Evolutionary conservation across 495 filamentous ascomycete species (phyloP).

Genomic region (Xanthoparmelia taractica): DNA sequence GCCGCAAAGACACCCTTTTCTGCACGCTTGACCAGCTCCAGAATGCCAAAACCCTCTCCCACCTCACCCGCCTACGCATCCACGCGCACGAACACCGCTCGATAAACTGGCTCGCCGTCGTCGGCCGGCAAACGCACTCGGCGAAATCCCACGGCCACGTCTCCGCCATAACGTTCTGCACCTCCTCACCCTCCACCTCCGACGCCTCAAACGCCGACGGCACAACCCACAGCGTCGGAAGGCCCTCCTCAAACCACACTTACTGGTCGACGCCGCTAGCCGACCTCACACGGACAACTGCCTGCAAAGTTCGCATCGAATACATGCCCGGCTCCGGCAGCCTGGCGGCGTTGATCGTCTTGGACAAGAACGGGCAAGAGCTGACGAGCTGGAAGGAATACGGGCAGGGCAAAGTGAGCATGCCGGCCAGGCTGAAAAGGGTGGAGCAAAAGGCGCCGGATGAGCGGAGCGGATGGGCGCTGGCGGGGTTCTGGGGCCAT

Average conservation of each 20-base stretch:
- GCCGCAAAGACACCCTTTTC: slow-evolving; percentile 9
- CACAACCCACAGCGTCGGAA: background rate
- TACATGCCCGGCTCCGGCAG: slow-evolving; percentile 3
- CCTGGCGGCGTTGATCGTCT: slow-evolving; percentile 4
- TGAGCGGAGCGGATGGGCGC: background rate
- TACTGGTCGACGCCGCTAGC: slow-evolving; percentile 11
- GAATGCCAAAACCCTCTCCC: background rate
- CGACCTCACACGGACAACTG: slow-evolving; percentile 1
- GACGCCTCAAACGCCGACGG: background rate
- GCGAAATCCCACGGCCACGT: slow-evolving; percentile 3
- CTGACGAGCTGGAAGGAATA: slow-evolving; percentile 16
- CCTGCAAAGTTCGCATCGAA: slow-evolving; percentile 2
- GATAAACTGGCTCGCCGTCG: slow-evolving; percentile 10
- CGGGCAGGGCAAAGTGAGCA: slow-evolving; percentile 4
- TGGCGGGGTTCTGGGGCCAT: slow-evolving; percentile 13
- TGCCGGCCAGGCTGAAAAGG: slow-evolving; percentile 7
- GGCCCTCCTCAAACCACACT: background rate
- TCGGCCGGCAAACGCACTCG: slow-evolving; percentile 7
- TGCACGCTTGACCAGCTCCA: slow-evolving; percentile 10
- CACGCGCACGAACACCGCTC: slow-evolving; percentile 10
- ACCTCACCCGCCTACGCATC: background rate
- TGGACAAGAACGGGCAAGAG: slow-evolving; percentile 11
- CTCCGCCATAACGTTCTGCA: slow-evolving; percentile 8
- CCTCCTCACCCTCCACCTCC: background rate
- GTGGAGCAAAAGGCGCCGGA: slow-evolving; percentile 15